Percentiles rank a stretch among this genome's conserved stretches.
These are phyloP conservation scores for Aspergillus persii DNA, from an alignment of 2,329 filamentous ascomycete genomes.

Conservation along the genomic window DNA sequence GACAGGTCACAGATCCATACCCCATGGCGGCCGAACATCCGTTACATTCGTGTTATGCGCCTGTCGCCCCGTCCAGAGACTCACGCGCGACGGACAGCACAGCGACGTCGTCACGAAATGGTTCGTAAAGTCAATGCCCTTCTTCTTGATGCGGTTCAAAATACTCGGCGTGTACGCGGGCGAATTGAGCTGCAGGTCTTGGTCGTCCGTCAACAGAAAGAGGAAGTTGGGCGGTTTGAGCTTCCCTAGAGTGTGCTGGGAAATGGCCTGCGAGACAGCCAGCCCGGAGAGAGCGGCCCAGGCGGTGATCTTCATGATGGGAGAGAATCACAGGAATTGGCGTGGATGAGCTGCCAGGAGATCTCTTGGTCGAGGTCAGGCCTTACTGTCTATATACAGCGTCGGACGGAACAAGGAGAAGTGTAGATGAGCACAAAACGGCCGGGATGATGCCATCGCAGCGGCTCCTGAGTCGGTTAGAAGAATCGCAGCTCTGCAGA, in stretches of 20 bases:
- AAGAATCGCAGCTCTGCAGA: neutral
- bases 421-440: neutral
- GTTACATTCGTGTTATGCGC: constrained; percentile 73
- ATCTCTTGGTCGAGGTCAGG: no score
- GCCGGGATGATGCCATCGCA: constrained; percentile 13
- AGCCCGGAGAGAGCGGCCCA: constrained; percentile 1
- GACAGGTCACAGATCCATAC: constrained; percentile 26
- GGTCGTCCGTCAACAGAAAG: constrained; percentile 67
- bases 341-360: neutral
- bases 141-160: constrained; percentile 54
- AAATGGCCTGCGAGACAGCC: constrained; percentile 15
- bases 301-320: constrained; percentile 20
- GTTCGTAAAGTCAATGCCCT: constrained; percentile 59
- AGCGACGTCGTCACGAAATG: constrained; percentile 67
- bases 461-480: neutral
- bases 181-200: constrained; percentile 62
- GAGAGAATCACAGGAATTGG: neutral
- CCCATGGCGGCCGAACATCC: constrained; percentile 53
- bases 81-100: constrained; percentile 67
- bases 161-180: constrained; percentile 60
- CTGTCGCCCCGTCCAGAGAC: constrained; percentile 63
- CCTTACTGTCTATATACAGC: neutral
- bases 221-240: constrained; percentile 55
- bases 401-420: neutral
- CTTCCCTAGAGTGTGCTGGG: constrained; percentile 10